Evolutionary conservation across 495 filamentous ascomycete genomes (phyloP).

Genomic region (Aspergillus nidulans): DNA sequence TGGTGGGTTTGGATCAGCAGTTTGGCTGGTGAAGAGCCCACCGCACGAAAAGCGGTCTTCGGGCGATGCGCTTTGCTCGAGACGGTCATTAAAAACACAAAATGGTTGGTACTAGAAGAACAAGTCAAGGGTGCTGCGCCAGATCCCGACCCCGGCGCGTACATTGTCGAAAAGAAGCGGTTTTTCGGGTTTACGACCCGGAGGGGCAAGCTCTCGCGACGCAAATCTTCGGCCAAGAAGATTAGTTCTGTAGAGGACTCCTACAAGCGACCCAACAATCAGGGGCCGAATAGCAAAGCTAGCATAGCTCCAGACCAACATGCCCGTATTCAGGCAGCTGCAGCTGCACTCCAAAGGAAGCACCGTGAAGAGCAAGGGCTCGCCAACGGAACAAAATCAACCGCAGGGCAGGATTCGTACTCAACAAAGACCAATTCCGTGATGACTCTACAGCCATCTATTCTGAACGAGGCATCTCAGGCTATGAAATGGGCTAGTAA

Average conservation of each 20-base stretch:
- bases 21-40: conserved; percentile 82
- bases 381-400: conserved; percentile 28
- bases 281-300: conserved; percentile 65
- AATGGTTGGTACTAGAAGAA: conserved; percentile 94
- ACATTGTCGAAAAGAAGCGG: conserved; percentile 90
- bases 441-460: conserved; percentile 79
- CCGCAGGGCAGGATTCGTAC: conserved; percentile 29
- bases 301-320: conserved; percentile 91
- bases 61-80: conserved; percentile 91
- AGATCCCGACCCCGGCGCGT: conserved; percentile 76
- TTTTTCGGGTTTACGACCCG: conserved; percentile 82
- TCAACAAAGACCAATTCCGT: conserved; percentile 85
- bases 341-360: conserved; percentile 69
- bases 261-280: conserved; percentile 44
- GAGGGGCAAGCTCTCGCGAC: conserved; percentile 56
- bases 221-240: conserved; percentile 62
- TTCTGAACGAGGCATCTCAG: conserved; percentile 81
- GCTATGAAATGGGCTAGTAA: conserved; percentile 88
- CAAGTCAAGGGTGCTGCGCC: conserved; percentile 91
- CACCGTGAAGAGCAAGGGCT: conserved; percentile 56
- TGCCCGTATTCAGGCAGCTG: conserved; percentile 85
- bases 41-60: conserved; percentile 83
- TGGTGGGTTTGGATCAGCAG: conserved; percentile 99
- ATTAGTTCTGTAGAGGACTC: conserved; percentile 45
- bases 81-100: conserved; percentile 72